Evolutionary conservation across 495 filamentous ascomycete species (phyloP), one percentile per base, ranked within the genome.

Genomic region (Neurospora pannonica): DNA sequence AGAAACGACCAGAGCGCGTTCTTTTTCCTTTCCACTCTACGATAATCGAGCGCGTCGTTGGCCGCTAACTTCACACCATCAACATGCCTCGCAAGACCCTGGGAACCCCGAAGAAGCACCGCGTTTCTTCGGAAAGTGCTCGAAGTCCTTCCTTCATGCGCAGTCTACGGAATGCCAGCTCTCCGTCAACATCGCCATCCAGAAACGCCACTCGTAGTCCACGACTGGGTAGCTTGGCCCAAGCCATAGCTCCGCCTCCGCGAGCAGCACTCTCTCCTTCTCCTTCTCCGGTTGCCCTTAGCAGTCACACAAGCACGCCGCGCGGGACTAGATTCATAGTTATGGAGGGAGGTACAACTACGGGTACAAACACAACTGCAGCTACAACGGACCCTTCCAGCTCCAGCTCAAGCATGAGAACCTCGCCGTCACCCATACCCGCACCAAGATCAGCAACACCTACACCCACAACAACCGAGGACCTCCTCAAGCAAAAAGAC

Each of bases 401-500:
- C 24, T 37, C 62, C 34, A 38, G 43, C 19, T 34, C 46, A 21
- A 38, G 71, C 28, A 21, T 36, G 31, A 38, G 19, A 21, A 19
- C 48, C 9, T 54, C 71, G 17, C 70, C 71, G 19, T 42, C 70
- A 11, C 38, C 36, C 13, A 31, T 40, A 70, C 6, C 39, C 21
- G 4, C 70, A 43, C 9, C 38, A 19, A 42, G 42, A 36, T 28
- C 62, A 73, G 40, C 67, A 74, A 62, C 70, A 42, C 38, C 72
- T 10, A 24, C 39, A 19, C 5, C 40, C 11, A 19, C 78, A 40
- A 75, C 78, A 74, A 28, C 48, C 21, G 79, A 75, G 13, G 77
- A 78, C 21, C 72, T 81, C 54, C 76, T 83, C 71, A 79, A 75
- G 71, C 78, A 83, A 46, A 81, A 82, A 60, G 84, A 87, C 76